These are phyloP conservation scores for Neolentinus lepideus DNA, from an alignment of 1,284 basidiomycete species.

Conservation along the genomic window DNA sequence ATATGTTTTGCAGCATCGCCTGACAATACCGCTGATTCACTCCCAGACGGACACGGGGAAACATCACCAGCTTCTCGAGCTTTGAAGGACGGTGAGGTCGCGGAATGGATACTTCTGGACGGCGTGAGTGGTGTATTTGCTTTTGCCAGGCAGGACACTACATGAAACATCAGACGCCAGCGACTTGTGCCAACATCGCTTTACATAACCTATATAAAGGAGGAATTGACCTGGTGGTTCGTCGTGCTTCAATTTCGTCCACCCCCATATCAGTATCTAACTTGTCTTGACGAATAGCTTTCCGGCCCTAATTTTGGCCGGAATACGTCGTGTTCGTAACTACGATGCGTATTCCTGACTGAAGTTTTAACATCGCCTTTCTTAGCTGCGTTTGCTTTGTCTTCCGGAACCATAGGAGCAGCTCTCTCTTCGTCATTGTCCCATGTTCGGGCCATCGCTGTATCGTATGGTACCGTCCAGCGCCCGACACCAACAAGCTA, in stretches of 20 bases:
- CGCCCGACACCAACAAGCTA: conserved; percentile 58
- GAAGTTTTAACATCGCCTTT: not conserved
- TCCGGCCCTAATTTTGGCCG: conserved; percentile 75
- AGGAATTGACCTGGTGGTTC: conserved; percentile 78
- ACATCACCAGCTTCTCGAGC: conserved; percentile 53
- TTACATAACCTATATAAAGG: conserved; percentile 83
- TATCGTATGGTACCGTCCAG: conserved; percentile 81
- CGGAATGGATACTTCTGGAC: conserved; percentile 85
- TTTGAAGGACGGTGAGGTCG: conserved; percentile 67
- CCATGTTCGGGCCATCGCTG: conserved; percentile 60
- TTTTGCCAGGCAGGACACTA: not conserved
- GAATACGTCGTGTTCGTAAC: conserved; percentile 63
- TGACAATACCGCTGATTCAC: conserved; percentile 5
- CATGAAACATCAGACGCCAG: conserved; percentile 58
- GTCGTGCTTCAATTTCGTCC: conserved; percentile 16
- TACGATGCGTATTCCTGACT: not conserved
- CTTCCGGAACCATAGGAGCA: conserved; percentile 88
- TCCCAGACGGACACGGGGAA: conserved; percentile 67
- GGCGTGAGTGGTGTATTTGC: conserved; percentile 48
- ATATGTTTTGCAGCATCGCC: conserved; percentile 7
- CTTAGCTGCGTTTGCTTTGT: conserved; percentile 76
- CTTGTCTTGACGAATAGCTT: conserved; percentile 34
- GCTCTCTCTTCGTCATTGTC: conserved; percentile 78
- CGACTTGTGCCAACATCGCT: conserved; percentile 85
- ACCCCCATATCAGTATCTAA: not conserved